These are phyloP conservation scores for Martensiomyces pterosporus DNA, from an alignment of 192 early-diverging fungal genomes.

Conservation along the genomic window DNA sequence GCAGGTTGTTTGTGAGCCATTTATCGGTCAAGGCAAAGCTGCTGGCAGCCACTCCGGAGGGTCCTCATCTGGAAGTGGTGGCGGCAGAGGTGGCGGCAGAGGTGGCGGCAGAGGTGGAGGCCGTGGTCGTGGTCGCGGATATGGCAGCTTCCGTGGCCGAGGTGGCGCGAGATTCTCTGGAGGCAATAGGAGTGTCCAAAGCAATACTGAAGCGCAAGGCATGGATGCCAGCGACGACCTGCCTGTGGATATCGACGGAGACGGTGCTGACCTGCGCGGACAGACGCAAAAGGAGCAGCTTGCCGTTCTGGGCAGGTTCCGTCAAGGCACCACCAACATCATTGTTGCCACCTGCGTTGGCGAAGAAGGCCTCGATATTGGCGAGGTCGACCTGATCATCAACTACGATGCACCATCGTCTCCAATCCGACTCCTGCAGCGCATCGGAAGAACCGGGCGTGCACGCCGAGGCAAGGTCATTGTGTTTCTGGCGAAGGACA, in stretches of 20 bases:
- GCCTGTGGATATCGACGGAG: conserved; percentile 16
- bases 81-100: conserved; percentile 10
- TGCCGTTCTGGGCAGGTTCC: conserved; percentile 70
- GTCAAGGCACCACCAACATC: conserved; percentile 73
- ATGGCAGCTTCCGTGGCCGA: conserved; percentile 3
- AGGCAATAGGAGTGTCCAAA: background rate
- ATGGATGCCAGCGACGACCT: conserved; percentile 4
- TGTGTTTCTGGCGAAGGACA: conserved; percentile 46
- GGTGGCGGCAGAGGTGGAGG: conserved; percentile 7
- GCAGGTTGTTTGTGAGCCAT: conserved; percentile 61
- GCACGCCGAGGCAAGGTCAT: conserved; percentile 46
- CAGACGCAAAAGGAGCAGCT: conserved; percentile 84
- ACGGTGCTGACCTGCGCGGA: conserved; percentile 57
- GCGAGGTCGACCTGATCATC: conserved; percentile 89
- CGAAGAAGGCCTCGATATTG: conserved; percentile 96
- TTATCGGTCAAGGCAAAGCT: conserved; percentile 73
- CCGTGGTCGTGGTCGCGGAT: conserved; percentile 6
- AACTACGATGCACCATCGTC: conserved; percentile 70
- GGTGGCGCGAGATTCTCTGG: no score
- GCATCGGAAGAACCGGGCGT: conserved; percentile 50
- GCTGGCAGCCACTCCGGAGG: background rate
- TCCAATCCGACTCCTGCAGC: conserved; percentile 46
- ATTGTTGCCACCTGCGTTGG: conserved; percentile 89
- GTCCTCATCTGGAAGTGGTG: background rate
- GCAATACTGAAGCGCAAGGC: background rate